phyloP scores from a whole-genome alignment of 805 yeast species.

The Pichia ethanolica region DNA sequence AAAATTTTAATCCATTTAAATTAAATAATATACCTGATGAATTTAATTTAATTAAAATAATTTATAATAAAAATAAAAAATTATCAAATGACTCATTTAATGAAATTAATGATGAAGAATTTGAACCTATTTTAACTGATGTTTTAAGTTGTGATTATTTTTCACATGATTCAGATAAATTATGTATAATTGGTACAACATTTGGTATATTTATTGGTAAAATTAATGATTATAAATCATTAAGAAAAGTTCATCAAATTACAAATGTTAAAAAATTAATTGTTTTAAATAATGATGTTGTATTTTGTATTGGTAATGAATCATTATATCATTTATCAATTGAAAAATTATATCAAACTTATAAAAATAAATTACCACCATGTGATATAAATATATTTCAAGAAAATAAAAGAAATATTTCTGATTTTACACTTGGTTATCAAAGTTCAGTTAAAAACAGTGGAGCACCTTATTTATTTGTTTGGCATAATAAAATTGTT shows the following conservation, averaged over 20 bases:
- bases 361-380: conserved; percentile 38
- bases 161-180: conserved; percentile 17
- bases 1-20: conserved; percentile 18
- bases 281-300: conserved; percentile 49
- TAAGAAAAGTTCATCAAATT: conserved; percentile 54
- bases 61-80: not conserved
- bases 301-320: conserved; percentile 52
- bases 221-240: conserved; percentile 32
- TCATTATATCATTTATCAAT: conserved; percentile 55
- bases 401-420: conserved; percentile 35
- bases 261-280: conserved; percentile 49
- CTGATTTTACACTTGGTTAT: conserved; percentile 60
- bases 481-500: conserved; percentile 45
- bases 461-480: conserved; percentile 32
- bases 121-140: conserved; percentile 2
- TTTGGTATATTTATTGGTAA: conserved; percentile 57
- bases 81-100: not conserved
- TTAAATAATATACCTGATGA: conserved; percentile 1
- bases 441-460: conserved; percentile 52
- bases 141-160: conserved; percentile 10
- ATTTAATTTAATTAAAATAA: not conserved
- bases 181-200: conserved; percentile 51
- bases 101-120: not conserved
- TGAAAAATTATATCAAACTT: conserved; percentile 54
- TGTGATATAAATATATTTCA: conserved; percentile 23